phyloP scores from a whole-genome alignment of 352 stramenopile genomes.

The Phytophthora sansomeana region DNA sequence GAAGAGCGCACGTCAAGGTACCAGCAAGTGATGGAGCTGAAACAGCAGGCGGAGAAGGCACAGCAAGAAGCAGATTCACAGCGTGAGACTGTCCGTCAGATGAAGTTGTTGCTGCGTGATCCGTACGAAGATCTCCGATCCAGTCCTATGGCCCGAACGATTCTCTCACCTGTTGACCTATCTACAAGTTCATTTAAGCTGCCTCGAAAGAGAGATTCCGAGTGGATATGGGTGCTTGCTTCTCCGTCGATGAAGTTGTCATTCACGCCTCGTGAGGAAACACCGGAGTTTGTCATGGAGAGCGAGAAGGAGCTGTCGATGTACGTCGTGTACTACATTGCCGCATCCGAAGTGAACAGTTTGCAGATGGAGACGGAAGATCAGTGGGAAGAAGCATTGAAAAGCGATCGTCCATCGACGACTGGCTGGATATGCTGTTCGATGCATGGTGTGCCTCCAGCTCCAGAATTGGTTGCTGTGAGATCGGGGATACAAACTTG shows the following conservation, averaged over 20 bases:
- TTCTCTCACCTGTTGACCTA: background rate
- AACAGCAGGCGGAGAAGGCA: conserved; percentile 54
- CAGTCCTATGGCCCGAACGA: background rate
- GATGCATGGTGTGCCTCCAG: conserved; percentile 46
- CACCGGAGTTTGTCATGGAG: conserved; percentile 29
- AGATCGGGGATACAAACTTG: conserved; percentile 74
- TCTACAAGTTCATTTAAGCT: background rate
- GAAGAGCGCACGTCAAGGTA: conserved; percentile 66
- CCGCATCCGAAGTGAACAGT: conserved; percentile 35
- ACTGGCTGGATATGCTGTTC: conserved; percentile 69
- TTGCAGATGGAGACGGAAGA: conserved; percentile 17
- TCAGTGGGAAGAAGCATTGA: conserved; percentile 19
- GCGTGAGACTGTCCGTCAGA: conserved; percentile 28
- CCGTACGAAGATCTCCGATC: conserved; percentile 46
- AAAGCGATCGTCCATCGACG: conserved; percentile 43
- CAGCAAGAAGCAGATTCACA: conserved; percentile 55
- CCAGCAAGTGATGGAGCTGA: conserved; percentile 60
- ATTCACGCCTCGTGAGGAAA: conserved; percentile 62
- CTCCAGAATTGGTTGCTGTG: conserved; percentile 35
- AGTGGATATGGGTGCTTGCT: conserved; percentile 64
- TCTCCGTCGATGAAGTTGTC: conserved; percentile 46
- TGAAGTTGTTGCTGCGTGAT: conserved; percentile 48
- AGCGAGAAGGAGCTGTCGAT: conserved; percentile 73
- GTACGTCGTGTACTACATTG: conserved; percentile 75
- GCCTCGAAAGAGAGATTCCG: conserved; percentile 24